These are phyloP conservation scores for Phoma sp. DNA, from an alignment of 2,329 filamentous ascomycete species.

Conservation along the genomic window DNA sequence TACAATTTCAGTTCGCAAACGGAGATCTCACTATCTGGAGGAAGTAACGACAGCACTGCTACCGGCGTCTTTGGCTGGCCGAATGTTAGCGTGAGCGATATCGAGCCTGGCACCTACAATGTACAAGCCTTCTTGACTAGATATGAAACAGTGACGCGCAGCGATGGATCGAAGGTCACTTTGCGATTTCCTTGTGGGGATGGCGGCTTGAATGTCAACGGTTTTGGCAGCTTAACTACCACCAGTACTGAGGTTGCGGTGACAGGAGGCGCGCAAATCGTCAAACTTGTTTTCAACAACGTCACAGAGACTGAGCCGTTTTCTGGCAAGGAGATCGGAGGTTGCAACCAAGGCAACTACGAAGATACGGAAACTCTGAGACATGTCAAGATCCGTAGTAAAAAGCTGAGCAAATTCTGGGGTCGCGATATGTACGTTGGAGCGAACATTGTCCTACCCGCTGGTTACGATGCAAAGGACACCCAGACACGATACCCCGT, in stretches of 20 bases:
- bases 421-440: slow-evolving; percentile 46
- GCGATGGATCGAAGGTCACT: slow-evolving; percentile 45
- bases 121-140: slow-evolving; percentile 46
- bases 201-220: slow-evolving; percentile 37
- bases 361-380: slow-evolving; percentile 42
- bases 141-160: slow-evolving; percentile 45
- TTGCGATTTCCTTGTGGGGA: slow-evolving; percentile 49
- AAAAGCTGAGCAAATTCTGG: slow-evolving; percentile 46
- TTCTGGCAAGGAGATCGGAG: slow-evolving; percentile 45
- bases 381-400: slow-evolving; percentile 48
- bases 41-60: slow-evolving; percentile 30
- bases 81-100: slow-evolving; percentile 38
- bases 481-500: slow-evolving; percentile 43
- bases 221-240: slow-evolving; percentile 41
- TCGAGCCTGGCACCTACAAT: slow-evolving; percentile 40
- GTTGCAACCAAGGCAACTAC: slow-evolving; percentile 50
- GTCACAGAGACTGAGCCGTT: slow-evolving; percentile 30
- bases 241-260: slow-evolving; percentile 31
- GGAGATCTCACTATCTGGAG: slow-evolving; percentile 35
- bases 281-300: slow-evolving; percentile 42
- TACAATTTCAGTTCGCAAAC: slow-evolving; percentile 28
- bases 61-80: slow-evolving; percentile 45
- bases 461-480: slow-evolving; percentile 42
- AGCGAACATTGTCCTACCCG: slow-evolving; percentile 45
- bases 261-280: slow-evolving; percentile 34